Evolutionary conservation across 768 basidiomycete species (phyloP).

Genomic region (Termitomyces sp.): DNA sequence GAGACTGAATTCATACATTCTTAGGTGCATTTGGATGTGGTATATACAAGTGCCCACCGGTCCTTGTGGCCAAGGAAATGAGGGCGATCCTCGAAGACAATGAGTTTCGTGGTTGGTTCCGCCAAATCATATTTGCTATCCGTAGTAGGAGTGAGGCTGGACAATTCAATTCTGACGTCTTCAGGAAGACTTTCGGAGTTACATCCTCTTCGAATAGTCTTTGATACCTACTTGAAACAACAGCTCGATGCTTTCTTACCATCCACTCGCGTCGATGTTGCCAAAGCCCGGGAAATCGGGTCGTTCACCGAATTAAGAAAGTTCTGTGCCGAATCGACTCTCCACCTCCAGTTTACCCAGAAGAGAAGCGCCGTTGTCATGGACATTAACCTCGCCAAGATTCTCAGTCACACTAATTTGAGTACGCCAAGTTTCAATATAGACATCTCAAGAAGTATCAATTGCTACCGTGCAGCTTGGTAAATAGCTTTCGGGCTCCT

Average conservation of each 20-base stretch:
- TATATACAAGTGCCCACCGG: slow-evolving; percentile 34
- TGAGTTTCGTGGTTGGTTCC: slow-evolving; percentile 39
- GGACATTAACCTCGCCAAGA: too few species aligned
- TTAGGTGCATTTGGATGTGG: slow-evolving; percentile 42
- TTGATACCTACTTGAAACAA: background rate
- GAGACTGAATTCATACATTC: background rate
- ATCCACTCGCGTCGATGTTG: background rate
- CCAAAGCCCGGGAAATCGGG: background rate
- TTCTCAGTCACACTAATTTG: background rate
- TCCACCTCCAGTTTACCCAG: background rate
- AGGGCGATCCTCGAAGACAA: slow-evolving; percentile 30
- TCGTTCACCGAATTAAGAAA: background rate
- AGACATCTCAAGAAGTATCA: too few species aligned
- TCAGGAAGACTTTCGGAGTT: slow-evolving; percentile 14
- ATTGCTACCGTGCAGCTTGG: too few species aligned
- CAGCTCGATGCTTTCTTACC: background rate
- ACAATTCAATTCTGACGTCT: slow-evolving; percentile 30
- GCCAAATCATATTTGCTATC: slow-evolving; percentile 34
- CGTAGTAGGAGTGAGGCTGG: slow-evolving; percentile 26
- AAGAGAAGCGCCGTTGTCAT: background rate
- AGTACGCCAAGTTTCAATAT: too few species aligned
- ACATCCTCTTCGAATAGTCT: too few species aligned
- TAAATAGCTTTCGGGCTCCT: too few species aligned
- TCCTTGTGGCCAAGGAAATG: slow-evolving; percentile 36
- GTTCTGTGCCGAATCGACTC: background rate